Evolutionary conservation across 139 green algal genomes (phyloP).

Genomic region (Raphidocelis subcapitata): DNA sequence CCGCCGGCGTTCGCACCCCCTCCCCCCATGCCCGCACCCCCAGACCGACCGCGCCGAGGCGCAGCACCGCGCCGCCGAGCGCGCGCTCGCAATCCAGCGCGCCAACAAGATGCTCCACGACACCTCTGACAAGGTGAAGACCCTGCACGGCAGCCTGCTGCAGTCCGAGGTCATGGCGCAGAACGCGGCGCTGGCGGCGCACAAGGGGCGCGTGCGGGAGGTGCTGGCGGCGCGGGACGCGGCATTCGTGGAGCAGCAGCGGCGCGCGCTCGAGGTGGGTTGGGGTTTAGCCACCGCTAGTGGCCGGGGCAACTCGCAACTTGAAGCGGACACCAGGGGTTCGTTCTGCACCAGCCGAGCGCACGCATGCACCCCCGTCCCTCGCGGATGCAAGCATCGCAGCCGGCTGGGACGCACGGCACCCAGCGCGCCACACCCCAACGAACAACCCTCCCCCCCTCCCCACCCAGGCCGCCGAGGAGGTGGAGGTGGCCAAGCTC

Average conservation of each 20-base stretch:
- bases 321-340: too few species aligned
- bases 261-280: conserved; percentile 51
- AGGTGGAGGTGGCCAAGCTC: conserved; percentile 59
- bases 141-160: conserved; percentile 59
- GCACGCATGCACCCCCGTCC: too few species aligned
- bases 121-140: conserved; percentile 59
- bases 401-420: too few species aligned
- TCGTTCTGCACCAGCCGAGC: too few species aligned
- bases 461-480: conserved; percentile 47
- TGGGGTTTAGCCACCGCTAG: too few species aligned
- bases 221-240: conserved; percentile 54
- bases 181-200: conserved; percentile 57
- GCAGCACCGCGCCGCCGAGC: conserved; percentile 46
- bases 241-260: conserved; percentile 64
- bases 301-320: too few species aligned
- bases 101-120: conserved; percentile 82
- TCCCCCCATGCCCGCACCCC: neutral
- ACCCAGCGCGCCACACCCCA: too few species aligned
- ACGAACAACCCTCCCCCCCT: neutral
- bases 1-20: too few species aligned
- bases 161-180: conserved; percentile 68
- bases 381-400: too few species aligned
- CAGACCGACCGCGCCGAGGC: conserved; percentile 62
- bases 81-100: conserved; percentile 60
- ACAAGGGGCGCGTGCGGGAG: conserved; percentile 60